Evolutionary conservation across 2,329 filamentous ascomycete genomes (phyloP), one percentile per base, ranked within the genome.

Genomic region (Colletotrichum tropicicola): DNA sequence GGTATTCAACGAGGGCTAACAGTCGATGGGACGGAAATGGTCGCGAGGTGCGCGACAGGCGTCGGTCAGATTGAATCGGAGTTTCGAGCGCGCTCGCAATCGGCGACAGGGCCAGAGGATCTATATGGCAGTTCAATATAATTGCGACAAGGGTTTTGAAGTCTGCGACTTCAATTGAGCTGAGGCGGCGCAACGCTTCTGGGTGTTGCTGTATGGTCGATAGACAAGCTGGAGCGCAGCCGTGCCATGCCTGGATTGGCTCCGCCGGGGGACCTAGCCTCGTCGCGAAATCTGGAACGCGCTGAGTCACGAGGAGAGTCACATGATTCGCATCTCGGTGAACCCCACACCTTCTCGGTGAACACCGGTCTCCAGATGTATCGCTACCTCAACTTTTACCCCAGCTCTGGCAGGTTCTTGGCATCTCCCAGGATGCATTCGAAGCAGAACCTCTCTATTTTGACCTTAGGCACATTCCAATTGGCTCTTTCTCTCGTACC

Each of bases 251-350:
- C 43, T 30, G 21, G 44, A 51, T 61, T 61, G 61, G 48, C 55
- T 64, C 30, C 48, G 44, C 56, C 2, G 4, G 19, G 27, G 21
- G 49, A 37, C 45, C 59, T 21, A 58, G 51, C 59, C 58, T 63
- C 37, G 59, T 63, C 62, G 58, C 59, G 63, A 54, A 56, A 17
- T 17, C 47, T 45, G 49, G 15, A 32, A 6, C 37, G 45, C 32
- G 37, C 17, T 6, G 1, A 0, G 17, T 60, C 35, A 55, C 21
- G 35, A 0, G 48, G 4, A 0, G 6, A 4, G 2, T 55, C 61
- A 65, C 56, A 28, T 64, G 60, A 7, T 13, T 3, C 0, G 1
- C 1, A 1, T 2, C 21, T 19, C 23, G 48, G 32, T 25, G 12
- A 65, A 17, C 5, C 10, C 15, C 15, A 12, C 21, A n/a, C 12